Conservation (phyloP, 805 yeast species). For the Hanseniaspora thailandica region DNA sequence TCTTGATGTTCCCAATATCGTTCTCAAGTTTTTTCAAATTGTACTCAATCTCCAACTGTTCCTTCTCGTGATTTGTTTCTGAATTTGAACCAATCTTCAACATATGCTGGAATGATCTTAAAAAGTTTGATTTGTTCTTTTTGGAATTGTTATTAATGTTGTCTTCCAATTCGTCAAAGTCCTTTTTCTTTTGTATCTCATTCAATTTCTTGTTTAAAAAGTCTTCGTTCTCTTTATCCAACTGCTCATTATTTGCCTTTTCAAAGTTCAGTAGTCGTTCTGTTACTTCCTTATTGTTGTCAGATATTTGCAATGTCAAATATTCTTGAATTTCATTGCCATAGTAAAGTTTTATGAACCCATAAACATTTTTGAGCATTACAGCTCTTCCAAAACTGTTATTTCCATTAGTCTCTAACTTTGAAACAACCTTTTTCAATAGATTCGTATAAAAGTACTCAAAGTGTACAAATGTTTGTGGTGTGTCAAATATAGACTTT, state of each 20-base stretch:
- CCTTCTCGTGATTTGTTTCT: slow-evolving; percentile 22
- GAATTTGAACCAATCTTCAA: slow-evolving; percentile 34
- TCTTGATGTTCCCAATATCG: slow-evolving; percentile 63
- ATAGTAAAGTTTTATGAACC: slow-evolving; percentile 9
- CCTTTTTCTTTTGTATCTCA: slow-evolving; percentile 23
- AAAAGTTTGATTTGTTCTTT: slow-evolving; percentile 41
- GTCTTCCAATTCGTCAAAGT: slow-evolving; percentile 27
- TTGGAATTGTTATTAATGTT: slow-evolving; percentile 17
- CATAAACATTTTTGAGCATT: slow-evolving; percentile 5
- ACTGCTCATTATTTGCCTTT: slow-evolving; percentile 16
- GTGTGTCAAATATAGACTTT: slow-evolving; percentile 21
- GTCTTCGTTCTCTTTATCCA: slow-evolving; percentile 14
- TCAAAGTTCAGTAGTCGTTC: not conserved
- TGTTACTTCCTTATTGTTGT: slow-evolving; percentile 12
- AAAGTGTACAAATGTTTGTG: slow-evolving; percentile 23
- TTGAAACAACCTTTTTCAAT: slow-evolving; percentile 13
- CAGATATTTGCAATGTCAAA: slow-evolving; percentile 15
- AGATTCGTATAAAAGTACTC: slow-evolving; percentile 27
- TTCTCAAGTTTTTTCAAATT: slow-evolving; percentile 64
- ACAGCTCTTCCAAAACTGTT: slow-evolving; percentile 12
- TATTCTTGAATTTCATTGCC: slow-evolving; percentile 15
- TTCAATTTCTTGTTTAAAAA: slow-evolving; percentile 27
- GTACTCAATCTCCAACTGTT: slow-evolving; percentile 55
- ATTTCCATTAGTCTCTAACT: not conserved
- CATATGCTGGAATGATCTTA: slow-evolving; percentile 53